phyloP scores from a whole-genome alignment of 345 rosid genomes.

The Aurinia saxatilis region DNA sequence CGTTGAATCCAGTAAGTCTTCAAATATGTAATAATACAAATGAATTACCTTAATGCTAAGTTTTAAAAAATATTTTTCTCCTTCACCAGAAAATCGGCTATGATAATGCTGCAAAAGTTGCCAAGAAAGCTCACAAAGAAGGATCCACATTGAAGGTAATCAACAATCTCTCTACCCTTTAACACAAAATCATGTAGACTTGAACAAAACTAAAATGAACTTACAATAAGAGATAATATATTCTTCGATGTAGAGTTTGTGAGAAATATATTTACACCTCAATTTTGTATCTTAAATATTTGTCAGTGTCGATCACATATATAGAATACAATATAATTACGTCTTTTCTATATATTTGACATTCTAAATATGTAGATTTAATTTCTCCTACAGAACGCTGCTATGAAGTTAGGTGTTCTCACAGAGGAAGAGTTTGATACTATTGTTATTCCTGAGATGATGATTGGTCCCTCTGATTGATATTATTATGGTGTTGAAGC shows the following conservation, averaged over 20 bases:
- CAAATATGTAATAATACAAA: not conserved
- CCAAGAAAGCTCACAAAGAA: slow-evolving; percentile 96
- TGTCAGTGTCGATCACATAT: too few relatives aligned
- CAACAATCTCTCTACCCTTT: not conserved
- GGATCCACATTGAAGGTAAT: slow-evolving; percentile 83
- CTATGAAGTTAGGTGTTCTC: slow-evolving; percentile 66
- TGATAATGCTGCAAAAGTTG: slow-evolving; percentile 97
- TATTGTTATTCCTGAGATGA: slow-evolving; percentile 92
- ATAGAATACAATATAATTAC: too few relatives aligned
- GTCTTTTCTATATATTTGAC: too few relatives aligned
- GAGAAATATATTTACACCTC: too few relatives aligned
- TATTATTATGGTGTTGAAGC: too few relatives aligned
- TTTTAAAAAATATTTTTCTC: not conserved
- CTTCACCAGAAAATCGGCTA: slow-evolving; percentile 81
- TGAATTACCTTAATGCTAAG: not conserved
- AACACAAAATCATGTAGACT: not conserved
- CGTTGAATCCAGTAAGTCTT: slow-evolving; percentile 87
- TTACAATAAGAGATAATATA: not conserved
- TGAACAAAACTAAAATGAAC: not conserved
- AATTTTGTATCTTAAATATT: too few relatives aligned
- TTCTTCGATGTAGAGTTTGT: not conserved
- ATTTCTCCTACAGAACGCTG: slow-evolving; percentile 66
- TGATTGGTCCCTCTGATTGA: slow-evolving; percentile 84
- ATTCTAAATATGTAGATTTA: not conserved
- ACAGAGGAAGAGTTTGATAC: slow-evolving; percentile 73